phyloP scores from a whole-genome alignment of 208 protist species.

The Lotmaria passim region DNA sequence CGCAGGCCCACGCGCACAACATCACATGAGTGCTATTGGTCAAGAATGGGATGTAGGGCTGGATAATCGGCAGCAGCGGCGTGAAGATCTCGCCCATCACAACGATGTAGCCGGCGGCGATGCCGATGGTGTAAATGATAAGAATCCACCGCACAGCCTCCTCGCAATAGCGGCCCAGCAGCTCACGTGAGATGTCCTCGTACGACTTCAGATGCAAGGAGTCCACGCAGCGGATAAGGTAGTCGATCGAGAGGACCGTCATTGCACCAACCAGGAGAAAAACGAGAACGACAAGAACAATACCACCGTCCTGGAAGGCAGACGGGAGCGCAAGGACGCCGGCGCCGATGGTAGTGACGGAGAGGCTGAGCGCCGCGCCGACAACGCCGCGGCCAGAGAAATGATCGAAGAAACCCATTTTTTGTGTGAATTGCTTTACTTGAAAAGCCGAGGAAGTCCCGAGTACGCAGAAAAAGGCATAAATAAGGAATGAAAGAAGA shows the following conservation, averaged over 20 bases:
- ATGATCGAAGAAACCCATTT: slow-evolving; percentile 21
- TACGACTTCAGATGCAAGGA: slow-evolving; percentile 67
- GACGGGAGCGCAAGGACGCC: slow-evolving; percentile 70
- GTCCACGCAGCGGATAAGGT: slow-evolving; percentile 73
- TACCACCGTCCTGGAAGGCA: slow-evolving; percentile 65
- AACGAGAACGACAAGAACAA: slow-evolving; percentile 49
- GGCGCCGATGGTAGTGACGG: slow-evolving; percentile 75
- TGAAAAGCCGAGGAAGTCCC: neutral
- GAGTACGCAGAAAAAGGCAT: neutral
- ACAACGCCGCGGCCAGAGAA: slow-evolving; percentile 34
- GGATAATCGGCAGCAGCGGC: slow-evolving; percentile 54
- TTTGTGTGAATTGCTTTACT: neutral
- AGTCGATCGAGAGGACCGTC: slow-evolving; percentile 80
- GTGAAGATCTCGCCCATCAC: slow-evolving; percentile 75
- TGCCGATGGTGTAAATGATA: slow-evolving; percentile 71
- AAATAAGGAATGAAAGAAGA: slow-evolving; percentile 11
- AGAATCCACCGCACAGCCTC: slow-evolving; percentile 75
- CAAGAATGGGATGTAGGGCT: slow-evolving; percentile 55
- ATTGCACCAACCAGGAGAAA: slow-evolving; percentile 50
- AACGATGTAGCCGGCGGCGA: slow-evolving; percentile 80
- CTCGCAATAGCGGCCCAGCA: slow-evolving; percentile 71
- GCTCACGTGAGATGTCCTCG: slow-evolving; percentile 76
- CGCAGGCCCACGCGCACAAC: slow-evolving; percentile 54
- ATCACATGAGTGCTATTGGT: slow-evolving; percentile 50
- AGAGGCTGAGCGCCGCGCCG: slow-evolving; percentile 62